These are phyloP conservation scores for Trypanosoma scelopori DNA, from an alignment of 208 protist genomes.

Conservation along the genomic window DNA sequence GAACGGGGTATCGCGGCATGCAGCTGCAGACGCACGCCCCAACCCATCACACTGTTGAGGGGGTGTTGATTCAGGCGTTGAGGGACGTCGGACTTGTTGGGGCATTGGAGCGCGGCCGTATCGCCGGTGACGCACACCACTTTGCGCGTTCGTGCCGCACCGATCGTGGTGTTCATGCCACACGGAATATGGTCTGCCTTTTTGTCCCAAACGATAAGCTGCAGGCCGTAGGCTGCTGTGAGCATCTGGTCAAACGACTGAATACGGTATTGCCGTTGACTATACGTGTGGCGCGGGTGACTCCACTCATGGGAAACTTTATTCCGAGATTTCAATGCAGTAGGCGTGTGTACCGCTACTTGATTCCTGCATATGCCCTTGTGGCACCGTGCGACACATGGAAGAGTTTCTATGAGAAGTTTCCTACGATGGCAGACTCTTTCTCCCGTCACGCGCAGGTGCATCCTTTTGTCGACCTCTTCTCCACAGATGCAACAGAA, in stretches of 20 bases:
- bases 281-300: conserved; percentile 54
- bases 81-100: conserved; percentile 58
- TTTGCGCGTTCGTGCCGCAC: conserved; percentile 80
- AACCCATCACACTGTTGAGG: conserved; percentile 81
- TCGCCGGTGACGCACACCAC: conserved; percentile 45
- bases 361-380: conserved; percentile 78
- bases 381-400: conserved; percentile 64
- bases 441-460: neutral
- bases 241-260: conserved; percentile 30
- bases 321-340: conserved; percentile 78
- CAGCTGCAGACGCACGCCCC: conserved; percentile 79
- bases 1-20: conserved; percentile 65
- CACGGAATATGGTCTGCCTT: conserved; percentile 77
- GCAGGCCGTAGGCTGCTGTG: conserved; percentile 30
- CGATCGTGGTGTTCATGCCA: conserved; percentile 82
- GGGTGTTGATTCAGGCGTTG: conserved; percentile 70
- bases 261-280: conserved; percentile 43
- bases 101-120: conserved; percentile 38
- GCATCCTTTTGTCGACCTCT: conserved; percentile 13
- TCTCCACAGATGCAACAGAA: conserved; percentile 11
- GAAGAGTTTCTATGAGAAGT: conserved; percentile 30
- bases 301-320: conserved; percentile 62
- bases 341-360: conserved; percentile 77
- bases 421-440: neutral
- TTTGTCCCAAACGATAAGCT: conserved; percentile 46